These are phyloP conservation scores for Aphanoascus verrucosus DNA, from an alignment of 2,329 filamentous ascomycete species.

Conservation along the genomic window DNA sequence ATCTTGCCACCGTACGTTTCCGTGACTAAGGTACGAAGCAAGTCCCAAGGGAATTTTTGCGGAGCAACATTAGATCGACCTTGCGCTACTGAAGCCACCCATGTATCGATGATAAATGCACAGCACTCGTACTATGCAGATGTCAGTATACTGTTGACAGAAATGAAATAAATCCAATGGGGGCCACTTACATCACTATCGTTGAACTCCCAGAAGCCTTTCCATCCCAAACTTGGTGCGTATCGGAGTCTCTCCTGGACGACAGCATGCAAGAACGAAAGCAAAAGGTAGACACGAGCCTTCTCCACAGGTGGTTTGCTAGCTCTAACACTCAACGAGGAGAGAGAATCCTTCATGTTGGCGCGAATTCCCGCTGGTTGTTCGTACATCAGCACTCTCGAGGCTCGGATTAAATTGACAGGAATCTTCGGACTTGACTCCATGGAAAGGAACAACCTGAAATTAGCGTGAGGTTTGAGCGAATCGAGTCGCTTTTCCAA, in stretches of 20 bases:
- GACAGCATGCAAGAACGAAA: constrained; percentile 92
- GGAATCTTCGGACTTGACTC: constrained; percentile 94
- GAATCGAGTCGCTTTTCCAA: constrained; percentile 94
- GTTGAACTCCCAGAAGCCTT: constrained; percentile 99
- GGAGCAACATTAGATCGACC: constrained; percentile 88
- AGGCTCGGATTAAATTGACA: constrained; percentile 86
- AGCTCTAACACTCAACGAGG: constrained; percentile 64
- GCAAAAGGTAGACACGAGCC: constrained; percentile 73
- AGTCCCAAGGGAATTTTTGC: constrained; percentile 89
- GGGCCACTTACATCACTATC: constrained; percentile 77
- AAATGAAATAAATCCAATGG: neutral
- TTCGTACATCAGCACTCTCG: constrained; percentile 92
- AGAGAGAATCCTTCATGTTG: constrained; percentile 97
- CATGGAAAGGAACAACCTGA: constrained; percentile 95
- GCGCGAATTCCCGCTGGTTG: constrained; percentile 92
- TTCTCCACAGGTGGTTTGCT: constrained; percentile 81
- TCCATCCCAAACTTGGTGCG: constrained; percentile 89
- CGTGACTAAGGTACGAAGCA: constrained; percentile 78
- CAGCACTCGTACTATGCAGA: constrained; percentile 78
- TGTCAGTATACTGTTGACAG: neutral
- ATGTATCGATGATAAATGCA: constrained; percentile 87
- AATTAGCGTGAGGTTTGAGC: constrained; percentile 84
- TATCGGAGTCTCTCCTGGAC: constrained; percentile 91
- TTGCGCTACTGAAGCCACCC: constrained; percentile 73
- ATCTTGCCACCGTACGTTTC: constrained; percentile 98